Percentiles rank a stretch among this genome's conserved stretches.
Conservation (phyloP, 2,329 filamentous ascomycete genomes). For the Metarhizium humberi region DNA sequence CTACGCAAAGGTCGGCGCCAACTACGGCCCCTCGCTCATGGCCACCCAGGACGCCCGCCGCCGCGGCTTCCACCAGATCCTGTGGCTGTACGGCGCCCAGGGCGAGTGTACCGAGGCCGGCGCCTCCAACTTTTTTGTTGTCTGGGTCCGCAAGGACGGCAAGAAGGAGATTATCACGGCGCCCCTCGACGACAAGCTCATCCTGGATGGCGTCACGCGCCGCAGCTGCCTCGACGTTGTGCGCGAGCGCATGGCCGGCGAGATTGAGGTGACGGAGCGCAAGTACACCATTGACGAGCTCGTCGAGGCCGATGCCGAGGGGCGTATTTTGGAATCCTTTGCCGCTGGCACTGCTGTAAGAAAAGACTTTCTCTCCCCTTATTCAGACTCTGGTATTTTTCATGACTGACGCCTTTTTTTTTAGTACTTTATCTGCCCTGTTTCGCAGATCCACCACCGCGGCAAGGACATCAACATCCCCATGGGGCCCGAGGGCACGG, state of each 20-base stretch:
- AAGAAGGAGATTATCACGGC: constrained; percentile 69
- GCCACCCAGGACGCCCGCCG: constrained; percentile 66
- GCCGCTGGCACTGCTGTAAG: constrained; percentile 77
- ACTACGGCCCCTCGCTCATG: constrained; percentile 78
- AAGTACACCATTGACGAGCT: constrained; percentile 77
- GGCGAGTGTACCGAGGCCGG: constrained; percentile 82
- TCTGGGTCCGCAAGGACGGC: constrained; percentile 51
- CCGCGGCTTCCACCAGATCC: constrained; percentile 75
- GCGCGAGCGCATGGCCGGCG: constrained; percentile 47
- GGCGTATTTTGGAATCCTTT: constrained; percentile 74
- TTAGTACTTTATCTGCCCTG: constrained; percentile 61
- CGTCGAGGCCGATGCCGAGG: constrained; percentile 61
- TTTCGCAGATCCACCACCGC: constrained; percentile 60
- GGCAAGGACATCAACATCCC: constrained; percentile 54
- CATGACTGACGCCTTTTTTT: not conserved
- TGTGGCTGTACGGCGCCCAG: constrained; percentile 83
- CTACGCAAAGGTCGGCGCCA: constrained; percentile 85
- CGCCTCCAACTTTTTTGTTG: constrained; percentile 83
- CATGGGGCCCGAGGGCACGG: constrained; percentile 40
- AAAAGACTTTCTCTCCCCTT: constrained; percentile 12
- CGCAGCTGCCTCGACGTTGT: constrained; percentile 69
- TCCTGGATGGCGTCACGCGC: constrained; percentile 82
- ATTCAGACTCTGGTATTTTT: too few relatives aligned
- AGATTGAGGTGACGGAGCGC: constrained; percentile 68
- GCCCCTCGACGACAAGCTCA: constrained; percentile 71